These are phyloP conservation scores for Aspergillus bridgeri DNA, from an alignment of 495 filamentous ascomycete species.

Conservation along the genomic window DNA sequence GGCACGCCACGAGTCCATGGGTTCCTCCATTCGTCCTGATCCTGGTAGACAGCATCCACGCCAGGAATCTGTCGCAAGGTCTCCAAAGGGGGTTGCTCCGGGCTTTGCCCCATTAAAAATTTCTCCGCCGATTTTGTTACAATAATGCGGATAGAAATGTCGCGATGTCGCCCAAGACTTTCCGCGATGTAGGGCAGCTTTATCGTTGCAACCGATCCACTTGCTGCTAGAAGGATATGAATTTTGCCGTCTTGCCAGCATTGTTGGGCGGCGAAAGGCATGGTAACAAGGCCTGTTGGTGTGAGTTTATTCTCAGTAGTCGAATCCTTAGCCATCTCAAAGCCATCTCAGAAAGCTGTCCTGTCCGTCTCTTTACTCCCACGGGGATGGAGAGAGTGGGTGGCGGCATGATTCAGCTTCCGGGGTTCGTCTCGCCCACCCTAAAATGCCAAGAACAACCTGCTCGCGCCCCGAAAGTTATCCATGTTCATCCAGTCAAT, in stretches of 20 bases:
- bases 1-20: conserved; percentile 59
- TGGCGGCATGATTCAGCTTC: too few relatives aligned
- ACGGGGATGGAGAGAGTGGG: too few relatives aligned
- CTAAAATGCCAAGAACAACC: too few relatives aligned
- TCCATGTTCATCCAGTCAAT: too few relatives aligned
- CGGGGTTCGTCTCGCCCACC: too few relatives aligned
- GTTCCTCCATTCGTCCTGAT: conserved; percentile 75
- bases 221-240: conserved; percentile 77
- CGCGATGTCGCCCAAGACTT: conserved; percentile 47
- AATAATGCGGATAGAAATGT: conserved; percentile 74
- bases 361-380: too few relatives aligned
- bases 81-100: conserved; percentile 63
- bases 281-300: background rate
- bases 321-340: background rate
- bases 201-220: conserved; percentile 81
- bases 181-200: conserved; percentile 74
- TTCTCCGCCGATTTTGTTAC: conserved; percentile 66
- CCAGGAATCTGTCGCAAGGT: conserved; percentile 47
- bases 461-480: too few relatives aligned
- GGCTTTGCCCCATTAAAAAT: conserved; percentile 59
- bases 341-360: too few relatives aligned
- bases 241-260: conserved; percentile 56
- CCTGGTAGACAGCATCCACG: conserved; percentile 70
- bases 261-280: conserved; percentile 27
- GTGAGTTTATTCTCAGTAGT: background rate